A percentile compares a stretch with the other conserved stretches of the same genome.
Conservation (phyloP, 306 rosid species). For the Inga laurina region DNA sequence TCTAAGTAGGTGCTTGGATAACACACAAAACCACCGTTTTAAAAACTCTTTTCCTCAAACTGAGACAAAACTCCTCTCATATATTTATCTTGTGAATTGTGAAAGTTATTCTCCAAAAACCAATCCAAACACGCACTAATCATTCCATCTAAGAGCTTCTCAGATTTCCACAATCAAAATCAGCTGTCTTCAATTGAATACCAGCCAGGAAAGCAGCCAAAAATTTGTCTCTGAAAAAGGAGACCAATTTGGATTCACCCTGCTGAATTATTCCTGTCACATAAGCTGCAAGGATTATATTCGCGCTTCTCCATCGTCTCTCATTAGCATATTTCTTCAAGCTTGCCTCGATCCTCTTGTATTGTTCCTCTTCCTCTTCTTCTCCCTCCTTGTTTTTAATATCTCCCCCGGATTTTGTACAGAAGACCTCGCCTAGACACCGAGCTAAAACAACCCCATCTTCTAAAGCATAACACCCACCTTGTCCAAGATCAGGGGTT, state of each 20-base stretch:
- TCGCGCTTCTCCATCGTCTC: not conserved
- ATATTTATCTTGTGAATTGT: too few species aligned
- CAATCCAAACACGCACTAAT: not conserved
- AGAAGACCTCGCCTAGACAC: conserved; percentile 58
- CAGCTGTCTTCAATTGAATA: not conserved
- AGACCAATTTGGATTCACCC: not conserved
- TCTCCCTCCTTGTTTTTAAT: not conserved
- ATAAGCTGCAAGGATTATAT: not conserved
- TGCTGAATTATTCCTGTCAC: not conserved
- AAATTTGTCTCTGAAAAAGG: not conserved
- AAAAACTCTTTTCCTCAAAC: too few species aligned
- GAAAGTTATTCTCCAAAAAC: too few species aligned
- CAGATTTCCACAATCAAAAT: not conserved
- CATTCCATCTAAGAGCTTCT: not conserved
- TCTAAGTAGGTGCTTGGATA: not conserved
- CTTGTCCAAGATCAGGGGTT: conserved; percentile 74
- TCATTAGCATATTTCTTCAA: not conserved
- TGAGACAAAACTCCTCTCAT: too few species aligned
- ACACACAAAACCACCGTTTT: too few species aligned
- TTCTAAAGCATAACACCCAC: conserved; percentile 63
- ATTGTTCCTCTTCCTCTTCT: not conserved
- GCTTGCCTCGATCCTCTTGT: not conserved
- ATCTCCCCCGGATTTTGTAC: not conserved
- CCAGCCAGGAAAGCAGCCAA: not conserved
- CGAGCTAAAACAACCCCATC: conserved; percentile 69